A percentile compares a stretch with the other conserved stretches of the same genome.
These are phyloP conservation scores for Fusarium equiseti DNA, from an alignment of 2,329 filamentous ascomycete genomes.

Conservation along the genomic window DNA sequence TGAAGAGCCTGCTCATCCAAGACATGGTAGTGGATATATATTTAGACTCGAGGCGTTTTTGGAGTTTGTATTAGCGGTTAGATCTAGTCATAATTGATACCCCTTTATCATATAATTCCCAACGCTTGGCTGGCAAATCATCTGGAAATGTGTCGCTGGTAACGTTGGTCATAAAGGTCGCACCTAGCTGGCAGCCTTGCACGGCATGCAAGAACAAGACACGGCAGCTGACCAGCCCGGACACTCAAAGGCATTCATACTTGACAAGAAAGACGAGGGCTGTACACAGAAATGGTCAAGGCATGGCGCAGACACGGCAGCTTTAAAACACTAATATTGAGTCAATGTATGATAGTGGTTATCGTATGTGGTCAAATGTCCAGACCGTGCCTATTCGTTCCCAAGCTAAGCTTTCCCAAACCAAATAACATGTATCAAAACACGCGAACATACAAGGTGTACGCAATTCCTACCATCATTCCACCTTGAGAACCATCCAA, in stretches of 20 bases:
- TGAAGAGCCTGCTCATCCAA: background rate
- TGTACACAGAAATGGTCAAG: background rate
- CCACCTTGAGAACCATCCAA: constrained; percentile 43
- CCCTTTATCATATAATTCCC: constrained; percentile 27
- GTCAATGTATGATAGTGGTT: constrained; percentile 31
- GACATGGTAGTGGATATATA: constrained; percentile 4
- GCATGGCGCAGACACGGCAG: background rate
- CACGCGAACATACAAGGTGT: constrained; percentile 14
- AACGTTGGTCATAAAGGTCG: background rate
- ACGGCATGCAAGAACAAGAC: background rate
- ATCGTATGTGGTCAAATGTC: constrained; percentile 30
- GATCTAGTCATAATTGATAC: constrained; percentile 41
- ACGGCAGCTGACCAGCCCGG: background rate
- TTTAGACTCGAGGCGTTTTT: constrained; percentile 34
- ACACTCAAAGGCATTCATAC: background rate
- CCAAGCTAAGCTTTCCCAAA: constrained; percentile 12
- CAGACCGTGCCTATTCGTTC: constrained; percentile 23
- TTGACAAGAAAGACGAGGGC: background rate
- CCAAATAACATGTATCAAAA: constrained; percentile 20
- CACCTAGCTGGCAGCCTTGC: background rate
- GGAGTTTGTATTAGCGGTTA: constrained; percentile 23
- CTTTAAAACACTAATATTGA: constrained; percentile 22
- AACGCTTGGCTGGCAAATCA: background rate
- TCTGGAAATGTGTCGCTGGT: background rate
- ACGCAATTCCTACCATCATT: constrained; percentile 33